Base-by-base conservation (phyloP, 306 rosid genomes). In the Oemleria cerasiformis region DNA sequence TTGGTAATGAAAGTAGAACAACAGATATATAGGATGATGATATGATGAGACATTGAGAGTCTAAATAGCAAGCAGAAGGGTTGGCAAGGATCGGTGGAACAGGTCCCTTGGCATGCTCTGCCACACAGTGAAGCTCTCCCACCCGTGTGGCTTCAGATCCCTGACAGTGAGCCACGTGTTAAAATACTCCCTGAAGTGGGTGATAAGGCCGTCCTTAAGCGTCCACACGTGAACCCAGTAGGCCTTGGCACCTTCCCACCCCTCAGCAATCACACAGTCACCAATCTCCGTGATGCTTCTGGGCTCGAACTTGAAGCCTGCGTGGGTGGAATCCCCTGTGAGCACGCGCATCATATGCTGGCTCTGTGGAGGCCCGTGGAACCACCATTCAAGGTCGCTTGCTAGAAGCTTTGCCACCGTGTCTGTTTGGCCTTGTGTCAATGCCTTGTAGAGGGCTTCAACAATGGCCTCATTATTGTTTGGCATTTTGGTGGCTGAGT, bases 141-240 rank as follows among this genome's bases (percentile, higher is more conserved):
- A 84, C 8, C 48, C 40, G 4, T 74, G 60, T 47, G 85, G 76
- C 87, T 87, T 77, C 63, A 93, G 75, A 80, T 93, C 94, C 68
- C 82, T 80, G 65, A 93, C 98, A 5, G 86, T 89, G 8, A 93
- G 94, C 97, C 97, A 93, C 13, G 98, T 93, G 75, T 93, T 91
- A 50, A 93, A 93, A 44, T 91, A 91, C 86, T 93, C 98, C 60
- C 98, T 83, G 30, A 93, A 86, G 50, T 84, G 89, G 9, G 89
- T 85, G 5, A 93, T 86, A 23, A 86, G 36, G 0, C 96, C 96
- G n/a, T 77, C 83, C 63, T 87, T 87, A 48, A 93, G 3, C 3
- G 78, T 89, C 98, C 98, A 93, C 10, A 91, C 96, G 13, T 93
- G 97, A 36, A 91, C 96, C 98, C 98, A 93, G 34, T 91, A 93